A percentile compares a stretch with the other conserved stretches of the same genome.
Evolutionary conservation across 176 grass and related monocot species (phyloP).

Genomic region (Aegilops tauschii): DNA sequence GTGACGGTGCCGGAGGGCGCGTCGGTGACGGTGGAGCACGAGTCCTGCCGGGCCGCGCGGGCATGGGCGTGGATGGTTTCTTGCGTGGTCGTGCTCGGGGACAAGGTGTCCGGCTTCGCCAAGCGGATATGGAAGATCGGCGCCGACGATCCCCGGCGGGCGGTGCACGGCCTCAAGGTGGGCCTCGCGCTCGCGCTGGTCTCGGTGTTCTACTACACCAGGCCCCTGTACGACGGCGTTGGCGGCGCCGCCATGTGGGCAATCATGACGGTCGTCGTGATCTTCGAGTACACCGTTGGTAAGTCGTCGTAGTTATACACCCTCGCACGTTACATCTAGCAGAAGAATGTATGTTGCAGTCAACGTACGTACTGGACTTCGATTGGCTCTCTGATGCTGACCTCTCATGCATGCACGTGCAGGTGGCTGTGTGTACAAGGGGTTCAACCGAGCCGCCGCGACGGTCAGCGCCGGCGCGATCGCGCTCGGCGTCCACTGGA

Average conservation of each 20-base stretch:
- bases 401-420: not conserved
- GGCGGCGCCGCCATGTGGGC: slow-evolving; percentile 74
- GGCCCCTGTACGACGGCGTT: slow-evolving; percentile 59
- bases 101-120: slow-evolving; percentile 20
- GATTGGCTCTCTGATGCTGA: not conserved
- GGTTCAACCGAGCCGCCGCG: slow-evolving; percentile 60
- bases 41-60: slow-evolving; percentile 8
- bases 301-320: not conserved
- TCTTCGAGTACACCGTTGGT: slow-evolving; percentile 83
- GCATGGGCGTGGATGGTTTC: slow-evolving; percentile 27
- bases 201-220: slow-evolving; percentile 68
- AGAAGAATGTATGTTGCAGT: not conserved
- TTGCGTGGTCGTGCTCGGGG: not conserved
- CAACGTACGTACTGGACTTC: not conserved
- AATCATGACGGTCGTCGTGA: slow-evolving; percentile 61
- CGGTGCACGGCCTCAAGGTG: slow-evolving; percentile 58
- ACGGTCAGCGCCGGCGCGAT: slow-evolving; percentile 51
- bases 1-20: slow-evolving; percentile 58
- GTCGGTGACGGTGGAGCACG: slow-evolving; percentile 39
- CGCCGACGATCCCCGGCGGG: slow-evolving; percentile 62
- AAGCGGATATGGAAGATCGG: slow-evolving; percentile 44
- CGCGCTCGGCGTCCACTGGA: slow-evolving; percentile 66
- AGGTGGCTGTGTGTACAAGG: slow-evolving; percentile 80
- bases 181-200: slow-evolving; percentile 56
- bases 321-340: not conserved